Evolutionary conservation across 257 asterid genomes (phyloP).

Genomic region (Solanum pimpinellifolium): DNA sequence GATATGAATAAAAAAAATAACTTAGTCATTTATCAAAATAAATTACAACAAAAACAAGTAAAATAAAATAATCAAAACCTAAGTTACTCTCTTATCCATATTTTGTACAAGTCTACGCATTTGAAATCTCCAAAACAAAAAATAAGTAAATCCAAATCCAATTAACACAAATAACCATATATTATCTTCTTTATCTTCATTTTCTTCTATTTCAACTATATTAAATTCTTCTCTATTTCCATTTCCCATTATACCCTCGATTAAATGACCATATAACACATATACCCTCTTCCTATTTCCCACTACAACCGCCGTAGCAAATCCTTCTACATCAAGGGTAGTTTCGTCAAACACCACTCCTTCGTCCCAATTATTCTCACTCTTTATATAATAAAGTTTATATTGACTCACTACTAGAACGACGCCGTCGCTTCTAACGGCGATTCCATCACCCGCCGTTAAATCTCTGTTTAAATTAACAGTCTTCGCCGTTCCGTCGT

Average conservation of each 20-base stretch:
- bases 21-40: not conserved
- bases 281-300: conserved; percentile 62
- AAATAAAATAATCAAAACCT: not conserved
- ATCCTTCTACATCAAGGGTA: conserved; percentile 52
- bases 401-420: conserved; percentile 51
- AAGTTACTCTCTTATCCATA: conserved; percentile 66
- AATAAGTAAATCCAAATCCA: conserved; percentile 69
- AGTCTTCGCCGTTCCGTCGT: conserved; percentile 52
- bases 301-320: conserved; percentile 50
- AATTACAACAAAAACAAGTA: not conserved
- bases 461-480: conserved; percentile 41
- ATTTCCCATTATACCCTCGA: conserved; percentile 50
- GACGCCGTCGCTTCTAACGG: conserved; percentile 61
- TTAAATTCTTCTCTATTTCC: conserved; percentile 38
- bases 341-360: conserved; percentile 85
- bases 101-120: conserved; percentile 46
- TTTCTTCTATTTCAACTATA: conserved; percentile 49
- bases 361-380: conserved; percentile 63
- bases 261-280: conserved; percentile 61
- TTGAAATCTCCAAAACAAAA: conserved; percentile 83
- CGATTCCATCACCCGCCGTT: conserved; percentile 56
- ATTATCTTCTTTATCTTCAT: conserved; percentile 25
- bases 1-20: not conserved
- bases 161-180: conserved; percentile 60
- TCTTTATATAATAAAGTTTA: conserved; percentile 44